Evolutionary conservation across 305 asterid species (phyloP), one percentile per base, ranked within the genome.

Genomic region (Vinca major): DNA sequence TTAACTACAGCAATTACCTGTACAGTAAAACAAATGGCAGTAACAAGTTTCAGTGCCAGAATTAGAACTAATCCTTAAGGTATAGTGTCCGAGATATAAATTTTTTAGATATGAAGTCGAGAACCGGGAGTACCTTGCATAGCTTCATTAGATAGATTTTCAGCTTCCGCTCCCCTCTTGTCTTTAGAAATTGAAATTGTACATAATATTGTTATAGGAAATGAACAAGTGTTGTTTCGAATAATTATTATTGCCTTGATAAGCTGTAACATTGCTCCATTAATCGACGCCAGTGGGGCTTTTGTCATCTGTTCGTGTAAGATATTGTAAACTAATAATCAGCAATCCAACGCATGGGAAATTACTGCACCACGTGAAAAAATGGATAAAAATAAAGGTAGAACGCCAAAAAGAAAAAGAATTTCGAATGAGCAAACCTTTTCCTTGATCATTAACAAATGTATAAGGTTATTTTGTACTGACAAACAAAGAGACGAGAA

Each of bases 41-140:
- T 62, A 50, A 60, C 51, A 50, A 2, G 20, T 36, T 58, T 16
- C 7, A 5, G 11, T 62, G 13, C 49, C 17, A 7, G 41, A 40
- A 12, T 41, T 20, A 50, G 19, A 50, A 50, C 16, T 50, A 14
- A 49, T 20, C 9, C 60, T 16, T 45, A 61, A 13, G 12, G 12
- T 19, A 19, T 52, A 53, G 37, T 40, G 12, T 52, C 62, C 19
- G 13, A 44, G 39, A 26, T 37, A 7, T 20, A 20, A 5, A 0
- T 33, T n/a, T 10, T 53, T 70, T 71, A n/a, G 16, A 71, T 54
- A 64, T 60, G 45, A 71, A 41, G 54, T 63, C 49, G 11, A 45
- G 11, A 45, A 5, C 11, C 67, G 8, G 8, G 12, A 60, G 14
- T 60, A 48, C 21, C 47, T 44, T 55, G 71, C 63, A 17, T 33